phyloP scores from a whole-genome alignment of 805 yeast genomes.

The Cyberlindnera nakhonratchasimensis region DNA sequence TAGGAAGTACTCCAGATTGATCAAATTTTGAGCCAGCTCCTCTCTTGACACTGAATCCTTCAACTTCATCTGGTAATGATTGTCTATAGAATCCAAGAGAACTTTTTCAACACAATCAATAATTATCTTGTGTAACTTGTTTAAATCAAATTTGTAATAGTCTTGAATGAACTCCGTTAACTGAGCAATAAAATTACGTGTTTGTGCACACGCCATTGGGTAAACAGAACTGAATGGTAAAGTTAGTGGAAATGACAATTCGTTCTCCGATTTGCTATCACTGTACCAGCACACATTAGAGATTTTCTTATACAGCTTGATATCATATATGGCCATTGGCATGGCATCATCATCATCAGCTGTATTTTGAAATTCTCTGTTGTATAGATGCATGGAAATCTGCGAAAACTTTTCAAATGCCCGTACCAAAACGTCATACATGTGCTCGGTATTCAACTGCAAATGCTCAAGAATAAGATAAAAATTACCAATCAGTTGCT shows the following conservation, averaged over 20 bases:
- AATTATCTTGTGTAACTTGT: constrained; percentile 56
- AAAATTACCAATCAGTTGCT: constrained; percentile 57
- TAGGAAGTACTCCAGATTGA: constrained; percentile 83
- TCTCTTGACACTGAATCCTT: constrained; percentile 73
- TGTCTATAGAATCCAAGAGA: constrained; percentile 64
- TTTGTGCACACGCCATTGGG: constrained; percentile 78
- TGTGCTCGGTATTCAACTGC: constrained; percentile 52
- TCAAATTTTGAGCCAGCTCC: constrained; percentile 82
- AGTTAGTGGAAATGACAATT: constrained; percentile 47
- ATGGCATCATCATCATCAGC: constrained; percentile 81
- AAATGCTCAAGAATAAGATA: constrained; percentile 74
- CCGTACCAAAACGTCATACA: constrained; percentile 58
- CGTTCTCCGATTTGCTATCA: constrained; percentile 41
- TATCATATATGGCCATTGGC: constrained; percentile 71
- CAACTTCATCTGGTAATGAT: constrained; percentile 56
- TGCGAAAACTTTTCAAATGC: constrained; percentile 62
- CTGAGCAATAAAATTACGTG: constrained; percentile 61
- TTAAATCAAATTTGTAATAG: constrained; percentile 59
- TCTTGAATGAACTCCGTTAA: constrained; percentile 63
- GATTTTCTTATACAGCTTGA: constrained; percentile 57
- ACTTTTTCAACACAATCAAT: constrained; percentile 62
- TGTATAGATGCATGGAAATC: constrained; percentile 51
- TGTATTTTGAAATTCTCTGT: constrained; percentile 54
- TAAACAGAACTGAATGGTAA: constrained; percentile 88
- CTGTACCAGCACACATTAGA: constrained; percentile 68